Conservation (phyloP, 2,329 filamentous ascomycete genomes). For the Pseudogymnoascus sp. region DNA sequence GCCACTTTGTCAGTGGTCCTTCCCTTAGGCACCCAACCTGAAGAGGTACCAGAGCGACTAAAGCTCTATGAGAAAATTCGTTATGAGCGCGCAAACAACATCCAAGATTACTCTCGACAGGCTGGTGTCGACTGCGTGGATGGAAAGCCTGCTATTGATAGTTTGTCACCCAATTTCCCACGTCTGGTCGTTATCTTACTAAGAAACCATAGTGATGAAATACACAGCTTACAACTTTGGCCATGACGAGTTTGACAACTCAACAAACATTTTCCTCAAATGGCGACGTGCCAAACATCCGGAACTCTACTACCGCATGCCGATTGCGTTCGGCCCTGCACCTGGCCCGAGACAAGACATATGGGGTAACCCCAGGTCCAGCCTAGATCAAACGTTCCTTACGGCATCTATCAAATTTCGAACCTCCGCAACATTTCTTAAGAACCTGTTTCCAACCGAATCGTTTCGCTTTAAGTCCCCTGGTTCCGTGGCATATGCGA, state of each 20-base stretch:
- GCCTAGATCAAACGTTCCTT: constrained; percentile 9
- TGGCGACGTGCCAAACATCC: constrained; percentile 36
- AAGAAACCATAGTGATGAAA: constrained; percentile 18
- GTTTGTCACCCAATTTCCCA: constrained; percentile 2
- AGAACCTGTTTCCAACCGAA: constrained; percentile 33
- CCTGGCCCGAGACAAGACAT: constrained; percentile 18
- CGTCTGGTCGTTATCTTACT: not conserved
- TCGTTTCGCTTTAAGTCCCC: constrained; percentile 29
- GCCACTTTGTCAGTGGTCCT: constrained; percentile 52
- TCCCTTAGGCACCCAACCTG: constrained; percentile 34
- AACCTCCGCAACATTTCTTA: constrained; percentile 33
- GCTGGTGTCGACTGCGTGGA: constrained; percentile 42
- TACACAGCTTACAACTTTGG: constrained; percentile 40
- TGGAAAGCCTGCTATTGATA: constrained; percentile 24
- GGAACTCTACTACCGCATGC: constrained; percentile 36
- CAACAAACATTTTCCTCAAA: constrained; percentile 37
- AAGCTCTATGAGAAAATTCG: constrained; percentile 53
- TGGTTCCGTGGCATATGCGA: constrained; percentile 32
- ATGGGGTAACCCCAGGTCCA: constrained; percentile 8
- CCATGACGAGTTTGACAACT: constrained; percentile 47
- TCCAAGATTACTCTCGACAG: constrained; percentile 51
- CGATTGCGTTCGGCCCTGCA: constrained; percentile 29
- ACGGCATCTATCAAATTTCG: constrained; percentile 34
- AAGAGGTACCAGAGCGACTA: constrained; percentile 48
- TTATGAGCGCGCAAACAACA: constrained; percentile 47